Percentiles rank a stretch among this genome's conserved stretches.
Evolutionary conservation across 106 monocot species (phyloP).

Genomic region (Acanthochlamys bracteata): DNA sequence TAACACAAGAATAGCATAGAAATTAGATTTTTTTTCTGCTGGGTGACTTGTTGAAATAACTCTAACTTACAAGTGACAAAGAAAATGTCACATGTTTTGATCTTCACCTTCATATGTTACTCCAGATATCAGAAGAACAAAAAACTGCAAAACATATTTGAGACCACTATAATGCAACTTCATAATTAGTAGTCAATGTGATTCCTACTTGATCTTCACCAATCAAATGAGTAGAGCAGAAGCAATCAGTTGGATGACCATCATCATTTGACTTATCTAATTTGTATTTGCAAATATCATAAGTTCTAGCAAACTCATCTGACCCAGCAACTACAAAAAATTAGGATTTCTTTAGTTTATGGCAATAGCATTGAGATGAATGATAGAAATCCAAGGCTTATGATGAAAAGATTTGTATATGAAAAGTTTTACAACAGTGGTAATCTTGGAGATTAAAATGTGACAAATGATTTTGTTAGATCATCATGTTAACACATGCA

Average conservation of each 20-base stretch:
- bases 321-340: slow-evolving; percentile 59
- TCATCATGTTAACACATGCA: background rate
- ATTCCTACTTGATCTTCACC: slow-evolving; percentile 50
- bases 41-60: background rate
- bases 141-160: too few relatives aligned
- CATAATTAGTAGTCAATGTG: slow-evolving; percentile 12
- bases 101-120: background rate
- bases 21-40: slow-evolving; percentile 18
- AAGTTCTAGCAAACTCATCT: slow-evolving; percentile 71
- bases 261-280: slow-evolving; percentile 32
- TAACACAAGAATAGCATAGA: slow-evolving; percentile 24
- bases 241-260: slow-evolving; percentile 39
- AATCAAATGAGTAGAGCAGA: slow-evolving; percentile 71
- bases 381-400: slow-evolving; percentile 10
- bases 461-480: slow-evolving; percentile 7
- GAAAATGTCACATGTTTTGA: background rate
- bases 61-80: background rate
- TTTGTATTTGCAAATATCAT: slow-evolving; percentile 73
- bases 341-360: slow-evolving; percentile 67
- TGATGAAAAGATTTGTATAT: slow-evolving; percentile 46
- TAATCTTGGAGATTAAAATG: slow-evolving; percentile 85
- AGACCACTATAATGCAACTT: too few relatives aligned
- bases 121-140: background rate
- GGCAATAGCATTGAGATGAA: slow-evolving; percentile 70
- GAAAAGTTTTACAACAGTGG: slow-evolving; percentile 48